Evolutionary conservation across 768 basidiomycete genomes (phyloP), one percentile per base, ranked within the genome.

Genomic region (Collybia sordida): DNA sequence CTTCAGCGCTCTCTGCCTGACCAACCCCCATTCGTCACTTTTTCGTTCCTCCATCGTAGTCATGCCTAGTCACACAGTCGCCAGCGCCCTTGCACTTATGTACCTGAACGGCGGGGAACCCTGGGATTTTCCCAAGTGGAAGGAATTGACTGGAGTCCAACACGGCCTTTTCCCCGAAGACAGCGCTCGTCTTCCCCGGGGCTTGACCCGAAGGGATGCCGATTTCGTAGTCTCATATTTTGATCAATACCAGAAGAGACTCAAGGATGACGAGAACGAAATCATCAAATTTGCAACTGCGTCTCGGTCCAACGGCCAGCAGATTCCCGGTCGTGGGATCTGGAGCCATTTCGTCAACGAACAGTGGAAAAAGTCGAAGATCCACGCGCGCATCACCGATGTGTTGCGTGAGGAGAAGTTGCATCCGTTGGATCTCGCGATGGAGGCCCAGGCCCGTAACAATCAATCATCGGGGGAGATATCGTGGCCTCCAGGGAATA

Each of bases 121-220:
- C 0, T 65, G 59, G 61, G 11, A 22, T 0, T 62, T 43, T 45
- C 23, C 46, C 1, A 11, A 3, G 3, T 65, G 64, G 64, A 50
- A 59, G 27, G 53, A 61, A 2, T 42, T 52, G 3, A 64, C 64
- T 8, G 58, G 61, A 2, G 42, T 65, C 11, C 14, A 24, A 1
- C 52, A 61, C 28, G 59, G 62, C 15, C 51, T 65, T 8, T 65
- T 65, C 40, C 56, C 58, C 6, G 23, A 22, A 3, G 58, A 62
- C 21, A 56, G 60, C 22, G 19, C 35, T 4, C 34, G 36, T 8
- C 56, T 63, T 4, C 62, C 60, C n/a, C 37, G 23, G 11, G 56
- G 57, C 1, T 54, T 53, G 54, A 53, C 55, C 15, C 49, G 47
- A 2, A 21, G 36, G 1, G 35, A 57, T 3, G 47, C 55, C 11